A percentile compares a stretch with the other conserved stretches of the same genome.
These are phyloP conservation scores for Candida manassasensis DNA, from an alignment of 805 yeast species.

Conservation along the genomic window DNA sequence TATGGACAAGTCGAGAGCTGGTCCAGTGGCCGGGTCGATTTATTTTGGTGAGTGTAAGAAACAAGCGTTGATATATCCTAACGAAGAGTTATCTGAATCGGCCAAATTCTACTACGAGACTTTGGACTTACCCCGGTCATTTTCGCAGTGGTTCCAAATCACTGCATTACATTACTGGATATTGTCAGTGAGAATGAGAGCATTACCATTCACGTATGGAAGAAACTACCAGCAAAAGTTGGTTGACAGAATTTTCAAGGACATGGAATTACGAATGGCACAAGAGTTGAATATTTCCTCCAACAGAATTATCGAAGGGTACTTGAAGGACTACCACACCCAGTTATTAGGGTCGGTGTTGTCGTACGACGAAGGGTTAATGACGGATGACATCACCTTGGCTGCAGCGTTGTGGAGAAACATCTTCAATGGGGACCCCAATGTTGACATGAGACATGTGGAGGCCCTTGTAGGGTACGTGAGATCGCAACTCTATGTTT, in stretches of 20 bases:
- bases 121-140: constrained; percentile 75
- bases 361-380: constrained; percentile 89
- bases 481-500: constrained; percentile 82
- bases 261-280: constrained; percentile 79
- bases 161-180: constrained; percentile 92
- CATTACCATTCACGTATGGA: constrained; percentile 87
- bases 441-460: constrained; percentile 74
- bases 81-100: constrained; percentile 63
- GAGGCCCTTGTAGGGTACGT: constrained; percentile 89
- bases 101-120: constrained; percentile 86
- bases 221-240: constrained; percentile 87
- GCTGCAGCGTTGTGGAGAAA: constrained; percentile 89
- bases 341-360: constrained; percentile 87
- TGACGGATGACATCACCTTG: constrained; percentile 69
- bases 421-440: constrained; percentile 77
- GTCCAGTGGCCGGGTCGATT: constrained; percentile 87
- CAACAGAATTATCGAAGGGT: constrained; percentile 76
- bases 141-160: constrained; percentile 95
- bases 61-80: constrained; percentile 76
- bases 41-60: constrained; percentile 84
- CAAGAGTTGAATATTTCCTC: constrained; percentile 83
- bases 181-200: constrained; percentile 90
- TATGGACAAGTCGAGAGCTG: constrained; percentile 90
- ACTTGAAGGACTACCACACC: constrained; percentile 83
- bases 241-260: constrained; percentile 83